Base-by-base conservation (phyloP, 371 early-diverging fungal genomes). In the Lichtheimia corymbifera region DNA sequence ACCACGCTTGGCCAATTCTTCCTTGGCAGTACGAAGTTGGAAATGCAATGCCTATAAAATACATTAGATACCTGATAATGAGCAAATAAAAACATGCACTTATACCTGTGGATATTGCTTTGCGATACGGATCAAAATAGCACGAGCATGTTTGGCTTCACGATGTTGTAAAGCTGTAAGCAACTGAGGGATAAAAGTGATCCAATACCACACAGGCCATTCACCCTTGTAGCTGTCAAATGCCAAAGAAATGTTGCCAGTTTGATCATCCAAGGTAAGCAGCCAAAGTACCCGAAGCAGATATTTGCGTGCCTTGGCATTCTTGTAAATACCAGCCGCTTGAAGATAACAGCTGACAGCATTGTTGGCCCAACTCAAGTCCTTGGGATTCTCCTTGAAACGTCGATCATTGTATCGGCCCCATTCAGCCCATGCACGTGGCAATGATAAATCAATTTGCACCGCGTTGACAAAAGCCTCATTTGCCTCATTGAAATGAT, bases 401-500 rank as follows among this genome's bases (percentile, higher is more conserved):
- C 91, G 82, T 43, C 90, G 83, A 63, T 98, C 97, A 62, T 96
- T 91, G 78, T 94, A 97, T 61, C 93, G 84, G 13, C 97, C 99
- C 97, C 97, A 98, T 40, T 92, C 91, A 4, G 97, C 97, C 99
- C 99, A 99, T 0, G 94, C 95, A 63, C 95, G 92, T 47, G 95
- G 88, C 6, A 94, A 80, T 4, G 81, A 84, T 67, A 94, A 77
- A 53, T 99, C 99, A 13, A 96, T 87, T 66, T 97, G 95, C 2
- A 94, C 91, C 0, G 98, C 97, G 41, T 89, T 88, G n/a, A 97
- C 89, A 76, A 96, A 99, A 0, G 96, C 94, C 55, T 88, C 84
- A 63, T 92, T 92, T 6, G 99, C 99, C 56, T 98, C 99, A 5
- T 91, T 91, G 61, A 88, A 84, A 50, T 91, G 82, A 41, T 86